phyloP scores from a whole-genome alignment of 2,329 filamentous ascomycete species.

The Exophiala xenobiotica region DNA sequence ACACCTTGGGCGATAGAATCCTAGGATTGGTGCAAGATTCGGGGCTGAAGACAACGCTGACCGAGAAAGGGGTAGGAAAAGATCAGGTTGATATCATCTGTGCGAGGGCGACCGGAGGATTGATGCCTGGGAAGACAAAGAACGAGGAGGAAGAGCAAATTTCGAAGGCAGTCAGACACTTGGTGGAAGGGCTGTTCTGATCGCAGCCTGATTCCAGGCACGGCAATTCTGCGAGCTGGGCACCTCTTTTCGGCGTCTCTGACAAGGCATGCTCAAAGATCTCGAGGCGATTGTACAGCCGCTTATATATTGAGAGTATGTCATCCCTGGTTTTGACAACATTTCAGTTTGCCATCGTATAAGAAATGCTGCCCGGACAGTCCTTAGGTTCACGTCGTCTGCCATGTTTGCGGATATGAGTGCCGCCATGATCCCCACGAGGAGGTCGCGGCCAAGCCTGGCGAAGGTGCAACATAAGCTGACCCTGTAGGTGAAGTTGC shows the following conservation, averaged over 20 bases:
- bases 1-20: constrained; percentile 28
- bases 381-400: neutral
- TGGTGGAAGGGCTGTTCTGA: neutral
- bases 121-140: constrained; percentile 19
- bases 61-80: constrained; percentile 27
- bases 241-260: no score
- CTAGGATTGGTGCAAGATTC: constrained; percentile 27
- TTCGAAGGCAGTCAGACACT: neutral
- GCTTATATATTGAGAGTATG: no score
- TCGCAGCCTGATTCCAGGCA: no score
- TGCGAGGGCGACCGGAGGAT: constrained; percentile 26
- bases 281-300: no score
- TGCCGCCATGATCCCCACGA: neutral
- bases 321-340: no score
- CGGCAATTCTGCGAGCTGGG: no score
- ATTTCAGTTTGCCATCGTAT: no score
- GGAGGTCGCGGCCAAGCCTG: neutral
- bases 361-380: no score
- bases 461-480: neutral
- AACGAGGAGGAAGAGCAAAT: constrained; percentile 6
- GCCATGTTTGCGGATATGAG: neutral
- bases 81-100: constrained; percentile 29
- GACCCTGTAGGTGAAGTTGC: neutral
- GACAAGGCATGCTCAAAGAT: no score
- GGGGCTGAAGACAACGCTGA: constrained; percentile 29